Evolutionary conservation across 441 rosid genomes (phyloP), one percentile per base, ranked within the genome.

Genomic region (Raphanus hybrid): DNA sequence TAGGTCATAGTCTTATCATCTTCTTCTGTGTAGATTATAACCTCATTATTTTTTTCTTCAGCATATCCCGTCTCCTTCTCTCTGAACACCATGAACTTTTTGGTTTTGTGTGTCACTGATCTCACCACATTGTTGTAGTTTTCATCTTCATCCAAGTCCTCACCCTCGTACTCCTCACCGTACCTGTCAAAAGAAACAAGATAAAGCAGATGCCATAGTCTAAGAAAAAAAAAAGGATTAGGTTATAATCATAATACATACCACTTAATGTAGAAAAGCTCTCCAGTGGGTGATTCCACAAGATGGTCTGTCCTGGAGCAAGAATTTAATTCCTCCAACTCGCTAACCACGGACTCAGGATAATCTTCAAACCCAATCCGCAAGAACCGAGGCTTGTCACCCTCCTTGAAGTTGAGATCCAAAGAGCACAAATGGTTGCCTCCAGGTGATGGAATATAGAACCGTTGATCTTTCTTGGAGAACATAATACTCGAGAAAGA

Each of bases 241-340:
- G 34, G 34, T 29, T 29, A 6, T 29, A 29, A 29, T 29, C 34
- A 29, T 5, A 48, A 20, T 54, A 58, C 11, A 37, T 70, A 70
- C 74, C 75, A 71, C 15, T 59, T 71, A 39, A 60, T 35, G 10
- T 41, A 65, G 58, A 59, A 71, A n/a, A n/a, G 57, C 29, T 71
- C 41, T 23, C 58, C 75, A 14, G 75, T 8, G 10, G 75, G 67
- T 8, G 75, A 59, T n/a, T 71, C 75, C 27, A 71, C 75, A 27
- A 71, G 16, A 35, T 71, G 75, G 12, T 41, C 57, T 23, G 75
- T 71, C 66, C 10, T 59, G 10, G 66, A 59, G 59, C 66, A 59
- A 6, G 55, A 39, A 26, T 4, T 59, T 9, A 58, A 7, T 1
- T 26, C 39, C 9, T 45, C 39, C 27, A 58, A 8, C 57, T 39